Evolutionary conservation across 805 yeast species (phyloP).

Genomic region (Blastobotrys muscicola): DNA sequence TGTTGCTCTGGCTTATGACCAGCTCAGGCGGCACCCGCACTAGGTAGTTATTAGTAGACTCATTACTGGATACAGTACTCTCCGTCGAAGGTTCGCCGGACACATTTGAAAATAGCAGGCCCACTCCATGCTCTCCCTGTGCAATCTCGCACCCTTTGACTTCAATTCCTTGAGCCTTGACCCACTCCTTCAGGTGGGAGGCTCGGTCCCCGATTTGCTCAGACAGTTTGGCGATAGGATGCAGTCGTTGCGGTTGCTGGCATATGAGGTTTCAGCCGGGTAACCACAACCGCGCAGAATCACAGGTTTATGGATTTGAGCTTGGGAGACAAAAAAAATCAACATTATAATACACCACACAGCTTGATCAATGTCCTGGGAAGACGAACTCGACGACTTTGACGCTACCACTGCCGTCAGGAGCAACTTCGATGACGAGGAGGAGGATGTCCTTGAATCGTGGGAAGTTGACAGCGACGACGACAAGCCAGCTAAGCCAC

Average conservation of each 20-base stretch:
- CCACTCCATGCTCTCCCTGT: neutral
- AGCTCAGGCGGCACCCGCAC: too few species aligned
- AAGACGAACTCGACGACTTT: constrained; percentile 69
- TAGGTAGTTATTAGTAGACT: too few species aligned
- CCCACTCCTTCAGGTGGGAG: neutral
- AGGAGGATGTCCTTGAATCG: constrained; percentile 75
- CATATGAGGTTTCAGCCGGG: too few species aligned
- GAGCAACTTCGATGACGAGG: constrained; percentile 57
- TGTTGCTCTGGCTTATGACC: too few species aligned
- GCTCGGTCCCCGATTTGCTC: neutral
- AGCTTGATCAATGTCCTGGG: constrained; percentile 26
- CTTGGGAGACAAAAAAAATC: neutral
- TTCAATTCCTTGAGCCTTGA: neutral
- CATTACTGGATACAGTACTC: too few species aligned
- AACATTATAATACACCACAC: too few species aligned
- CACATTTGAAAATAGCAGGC: neutral
- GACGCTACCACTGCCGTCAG: constrained; percentile 59
- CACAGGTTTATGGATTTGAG: too few species aligned
- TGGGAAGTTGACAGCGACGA: constrained; percentile 74
- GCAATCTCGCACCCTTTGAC: neutral
- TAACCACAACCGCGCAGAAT: too few species aligned
- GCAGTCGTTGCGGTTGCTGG: neutral
- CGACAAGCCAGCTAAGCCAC: constrained; percentile 45
- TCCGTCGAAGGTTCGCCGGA: too few species aligned
- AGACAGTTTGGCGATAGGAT: neutral